These are phyloP conservation scores for Begonia loranthoides DNA, from an alignment of 306 rosid genomes.

Conservation along the genomic window DNA sequence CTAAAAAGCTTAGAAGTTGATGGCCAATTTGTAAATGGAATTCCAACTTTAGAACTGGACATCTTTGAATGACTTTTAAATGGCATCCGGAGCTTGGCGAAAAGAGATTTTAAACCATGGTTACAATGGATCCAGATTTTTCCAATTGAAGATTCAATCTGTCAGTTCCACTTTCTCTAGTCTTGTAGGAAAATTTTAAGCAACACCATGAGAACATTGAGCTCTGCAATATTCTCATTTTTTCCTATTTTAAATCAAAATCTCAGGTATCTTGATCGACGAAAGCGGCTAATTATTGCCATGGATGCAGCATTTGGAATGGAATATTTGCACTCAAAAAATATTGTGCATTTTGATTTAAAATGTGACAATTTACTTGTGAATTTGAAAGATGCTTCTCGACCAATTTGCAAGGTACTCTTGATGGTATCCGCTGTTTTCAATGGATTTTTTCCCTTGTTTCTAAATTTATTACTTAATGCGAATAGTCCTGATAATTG, in stretches of 20 bases:
- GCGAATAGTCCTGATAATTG: not conserved
- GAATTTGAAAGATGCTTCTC: conserved; percentile 66
- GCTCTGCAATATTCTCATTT: not conserved
- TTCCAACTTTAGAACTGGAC: no score
- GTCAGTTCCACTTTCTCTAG: no score
- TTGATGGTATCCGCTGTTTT: not conserved
- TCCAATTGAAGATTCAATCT: not conserved
- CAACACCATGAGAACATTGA: no score
- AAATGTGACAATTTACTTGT: conserved; percentile 90
- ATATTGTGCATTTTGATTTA: conserved; percentile 83
- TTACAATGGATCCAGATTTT: not conserved
- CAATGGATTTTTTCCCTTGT: not conserved
- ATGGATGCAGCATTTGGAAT: conserved; percentile 96
- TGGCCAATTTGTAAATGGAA: no score
- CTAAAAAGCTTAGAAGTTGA: no score
- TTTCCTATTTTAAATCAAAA: conserved; percentile 10
- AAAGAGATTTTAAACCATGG: no score
- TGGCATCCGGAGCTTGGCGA: no score
- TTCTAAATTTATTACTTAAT: not conserved
- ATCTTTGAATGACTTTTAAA: no score
- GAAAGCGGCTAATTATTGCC: conserved; percentile 72
- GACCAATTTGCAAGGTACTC: conserved; percentile 83
- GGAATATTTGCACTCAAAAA: conserved; percentile 83
- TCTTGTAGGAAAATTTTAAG: no score
- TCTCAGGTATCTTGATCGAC: conserved; percentile 76